A percentile compares a stretch with the other conserved stretches of the same genome.
Conservation (phyloP, 495 filamentous ascomycete genomes). For the Penicillium pancosmium region DNA sequence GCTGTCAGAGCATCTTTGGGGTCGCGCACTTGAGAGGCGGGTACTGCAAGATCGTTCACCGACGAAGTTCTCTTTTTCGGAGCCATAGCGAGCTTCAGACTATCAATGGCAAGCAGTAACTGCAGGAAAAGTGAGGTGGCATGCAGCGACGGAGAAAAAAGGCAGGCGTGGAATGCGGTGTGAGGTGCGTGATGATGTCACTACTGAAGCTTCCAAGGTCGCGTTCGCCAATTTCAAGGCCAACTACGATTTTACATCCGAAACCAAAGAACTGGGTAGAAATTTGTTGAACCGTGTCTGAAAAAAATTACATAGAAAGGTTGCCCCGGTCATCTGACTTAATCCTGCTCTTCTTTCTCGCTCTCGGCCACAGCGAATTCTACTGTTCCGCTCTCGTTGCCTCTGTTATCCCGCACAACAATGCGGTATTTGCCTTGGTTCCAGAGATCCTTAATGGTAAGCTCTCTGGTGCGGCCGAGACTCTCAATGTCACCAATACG, state of each 20-base stretch:
- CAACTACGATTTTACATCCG: background rate
- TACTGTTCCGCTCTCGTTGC: constrained; percentile 45
- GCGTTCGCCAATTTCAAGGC: constrained; percentile 5
- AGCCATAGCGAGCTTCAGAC: constrained; percentile 13
- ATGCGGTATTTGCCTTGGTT: constrained; percentile 80
- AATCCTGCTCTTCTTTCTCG: constrained; percentile 33
- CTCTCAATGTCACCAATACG: constrained; percentile 90
- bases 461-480: constrained; percentile 85
- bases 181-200: constrained; percentile 46
- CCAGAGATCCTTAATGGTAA: constrained; percentile 85
- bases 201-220: constrained; percentile 18
- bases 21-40: constrained; percentile 15
- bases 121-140: background rate
- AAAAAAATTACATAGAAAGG: too few relatives aligned
- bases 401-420: constrained; percentile 54
- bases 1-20: constrained; percentile 11
- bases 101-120: too few relatives aligned
- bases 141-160: constrained; percentile 7
- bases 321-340: background rate
- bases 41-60: background rate
- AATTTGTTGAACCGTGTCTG: too few relatives aligned
- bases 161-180: constrained; percentile 15
- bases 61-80: constrained; percentile 17
- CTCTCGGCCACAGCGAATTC: constrained; percentile 47
- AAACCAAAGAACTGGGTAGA: background rate